Conservation (phyloP, 108 stramenopile species). For the Hondaea fermentalgiana region DNA sequence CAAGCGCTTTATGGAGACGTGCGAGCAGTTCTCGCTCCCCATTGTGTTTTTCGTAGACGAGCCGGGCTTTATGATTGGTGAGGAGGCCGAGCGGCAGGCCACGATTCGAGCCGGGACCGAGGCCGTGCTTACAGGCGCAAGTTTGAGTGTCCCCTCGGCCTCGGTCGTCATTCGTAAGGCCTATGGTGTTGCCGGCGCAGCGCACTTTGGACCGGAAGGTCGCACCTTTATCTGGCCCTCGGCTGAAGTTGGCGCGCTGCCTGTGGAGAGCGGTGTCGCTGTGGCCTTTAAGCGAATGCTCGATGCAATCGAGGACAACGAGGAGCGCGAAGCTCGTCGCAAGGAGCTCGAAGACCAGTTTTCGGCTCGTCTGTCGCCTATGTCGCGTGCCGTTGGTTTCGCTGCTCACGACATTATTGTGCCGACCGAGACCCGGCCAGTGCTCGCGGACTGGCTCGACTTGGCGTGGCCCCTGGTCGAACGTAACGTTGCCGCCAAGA, state of each 20-base stretch:
- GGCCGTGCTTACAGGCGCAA: background rate
- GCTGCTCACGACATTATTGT: background rate
- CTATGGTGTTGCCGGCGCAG: background rate
- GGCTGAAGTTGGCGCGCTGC: background rate
- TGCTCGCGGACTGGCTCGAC: background rate
- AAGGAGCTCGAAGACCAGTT: background rate
- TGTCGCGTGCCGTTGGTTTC: background rate
- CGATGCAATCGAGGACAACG: background rate
- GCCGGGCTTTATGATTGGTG: conserved; percentile 28
- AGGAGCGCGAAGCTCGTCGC: background rate
- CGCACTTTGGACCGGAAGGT: background rate
- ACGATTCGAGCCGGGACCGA: background rate
- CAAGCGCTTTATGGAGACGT: background rate
- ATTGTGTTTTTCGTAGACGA: conserved; percentile 14
- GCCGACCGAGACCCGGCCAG: background rate
- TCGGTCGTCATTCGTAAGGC: background rate
- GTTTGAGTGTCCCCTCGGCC: background rate
- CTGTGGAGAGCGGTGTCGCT: background rate
- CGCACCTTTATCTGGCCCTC: background rate
- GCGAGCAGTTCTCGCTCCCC: conserved; percentile 19
- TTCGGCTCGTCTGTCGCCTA: background rate
- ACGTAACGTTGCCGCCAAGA: background rate
- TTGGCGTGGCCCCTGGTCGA: background rate
- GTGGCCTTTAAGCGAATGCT: conserved; percentile 1
- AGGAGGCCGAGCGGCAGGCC: background rate